Evolutionary conservation across 2,329 filamentous ascomycete genomes (phyloP), one percentile per base, ranked within the genome.

Genomic region (Colletotrichum sp.): DNA sequence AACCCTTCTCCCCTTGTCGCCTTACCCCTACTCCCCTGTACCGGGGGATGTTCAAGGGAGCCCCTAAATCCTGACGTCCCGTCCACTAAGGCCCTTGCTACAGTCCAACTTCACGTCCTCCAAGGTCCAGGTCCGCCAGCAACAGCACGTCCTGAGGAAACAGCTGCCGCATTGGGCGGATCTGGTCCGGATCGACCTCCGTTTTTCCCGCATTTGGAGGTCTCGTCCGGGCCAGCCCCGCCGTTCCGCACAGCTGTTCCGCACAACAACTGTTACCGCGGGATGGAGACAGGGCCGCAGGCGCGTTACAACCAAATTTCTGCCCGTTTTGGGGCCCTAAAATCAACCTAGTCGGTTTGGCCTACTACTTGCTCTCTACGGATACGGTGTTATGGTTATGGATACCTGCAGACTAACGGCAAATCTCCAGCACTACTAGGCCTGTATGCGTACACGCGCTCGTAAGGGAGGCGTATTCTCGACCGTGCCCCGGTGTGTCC

Each of bases 111-210:
- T 43, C 39, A 43, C 39, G 8, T 43, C 39, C 5, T 43, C 8
- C 56, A 16, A 60, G 25, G 64, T 34, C 64, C 64, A n/a, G 43
- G 28, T 25, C 43, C 32, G 39, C 56, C 56, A 32, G 28, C 32
- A 43, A 48, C 61, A 28, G 39, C 25, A 34, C 56, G 32, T 48
- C 22, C 60, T 43, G 48, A 30, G 58, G 67, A 25, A 36, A 66
- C 56, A 72, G 43, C 73, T 75, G 39, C 62, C 56, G 16, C 12
- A 43, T 68, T 67, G 32, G 73, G 73, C 62, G 73, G 69, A 68
- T 67, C 30, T 72, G 15, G 28, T 72, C 73, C 73, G 73, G 62
- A 72, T 72, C 28, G 36, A 15, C 69, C 73, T 66, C 73, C 73
- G 62, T 25, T 27, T 48, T 72, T n/a, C 62, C 73, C 69, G 69